A percentile compares a stretch with the other conserved stretches of the same genome.
These are phyloP conservation scores for Botrytis squamosa DNA, from an alignment of 2,329 filamentous ascomycete species.

Conservation along the genomic window DNA sequence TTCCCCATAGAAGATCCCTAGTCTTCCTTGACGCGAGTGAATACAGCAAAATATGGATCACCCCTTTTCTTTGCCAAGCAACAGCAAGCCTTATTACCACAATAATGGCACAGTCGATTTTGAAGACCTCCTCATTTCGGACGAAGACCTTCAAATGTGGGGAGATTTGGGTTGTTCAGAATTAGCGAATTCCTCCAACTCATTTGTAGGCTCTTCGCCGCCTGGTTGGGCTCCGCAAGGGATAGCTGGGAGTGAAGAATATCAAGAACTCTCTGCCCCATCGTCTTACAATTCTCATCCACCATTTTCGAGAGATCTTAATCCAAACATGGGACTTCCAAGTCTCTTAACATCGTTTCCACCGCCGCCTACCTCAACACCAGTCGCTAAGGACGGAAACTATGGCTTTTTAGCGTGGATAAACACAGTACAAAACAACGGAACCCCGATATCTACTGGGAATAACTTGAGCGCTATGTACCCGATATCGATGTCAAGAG, in stretches of 20 bases:
- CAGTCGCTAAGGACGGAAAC: background rate
- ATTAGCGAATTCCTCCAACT: background rate
- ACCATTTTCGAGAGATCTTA: background rate
- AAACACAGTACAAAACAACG: background rate
- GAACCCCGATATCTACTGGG: background rate
- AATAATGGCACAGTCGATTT: background rate
- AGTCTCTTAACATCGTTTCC: background rate
- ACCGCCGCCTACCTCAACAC: background rate
- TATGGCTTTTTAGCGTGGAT: background rate
- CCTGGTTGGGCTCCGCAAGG: background rate
- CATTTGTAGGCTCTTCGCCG: background rate
- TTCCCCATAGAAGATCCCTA: background rate
- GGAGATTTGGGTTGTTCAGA: background rate
- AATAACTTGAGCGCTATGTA: background rate
- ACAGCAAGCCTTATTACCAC: background rate
- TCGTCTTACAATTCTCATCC: background rate
- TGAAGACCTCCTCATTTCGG: background rate
- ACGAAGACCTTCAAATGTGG: background rate
- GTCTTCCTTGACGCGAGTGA: background rate
- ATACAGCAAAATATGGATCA: background rate
- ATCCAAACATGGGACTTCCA: background rate
- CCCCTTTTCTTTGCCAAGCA: background rate
- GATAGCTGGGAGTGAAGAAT: background rate
- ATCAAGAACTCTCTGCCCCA: background rate
- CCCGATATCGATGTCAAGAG: background rate